Base-by-base conservation (phyloP, 140 eudicot genomes). In the Anethum foeniculum region DNA sequence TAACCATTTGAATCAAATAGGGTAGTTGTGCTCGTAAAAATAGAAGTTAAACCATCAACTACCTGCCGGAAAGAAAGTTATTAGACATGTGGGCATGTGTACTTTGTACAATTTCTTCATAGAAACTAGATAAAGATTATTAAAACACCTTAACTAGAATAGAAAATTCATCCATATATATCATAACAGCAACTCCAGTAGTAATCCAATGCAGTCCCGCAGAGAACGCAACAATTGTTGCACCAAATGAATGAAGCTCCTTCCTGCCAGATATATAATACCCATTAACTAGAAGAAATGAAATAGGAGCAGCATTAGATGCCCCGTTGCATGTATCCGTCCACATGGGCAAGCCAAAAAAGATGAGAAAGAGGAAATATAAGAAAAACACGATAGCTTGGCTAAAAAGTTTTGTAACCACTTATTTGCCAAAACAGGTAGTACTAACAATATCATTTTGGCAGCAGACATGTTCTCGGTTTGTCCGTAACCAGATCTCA, bases 81-180 rank as follows among this genome's bases (percentile, higher is more conserved):
- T 74, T 48, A 71, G 16, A 75, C 60, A 44, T n/a, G 49, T 44
- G 18, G 13, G 30, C 43, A 11, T 41, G 12, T 74, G 78, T 21
- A 44, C 56, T 36, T 74, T n/a, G 58, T 74, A 74, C n/a, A 41
- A 25, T 74, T 73, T 41, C 46, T n/a, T 18, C 5, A 54, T 80
- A 60, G 64, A 79, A 86, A 71, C 76, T 23, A n/a, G 47, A 36
- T 13, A 75, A 18, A 74, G n/a, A 67, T 30, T 14, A 30, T 71
- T 21, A 51, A 58, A 71, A 82, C 79, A 95, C 99, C 99, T 91
- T 89, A 38, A 80, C 54, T 60, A 93, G 82, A 67, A 81, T 49
- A 84, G 82, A 81, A 71, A 93, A 79, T 71, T 93, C 98, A 87
- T 95, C 99, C 76, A 86, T 82, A 86, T 79, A 95, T 56, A 93